Base-by-base conservation (phyloP, 1,284 basidiomycete genomes). In the Trametes sp. region DNA sequence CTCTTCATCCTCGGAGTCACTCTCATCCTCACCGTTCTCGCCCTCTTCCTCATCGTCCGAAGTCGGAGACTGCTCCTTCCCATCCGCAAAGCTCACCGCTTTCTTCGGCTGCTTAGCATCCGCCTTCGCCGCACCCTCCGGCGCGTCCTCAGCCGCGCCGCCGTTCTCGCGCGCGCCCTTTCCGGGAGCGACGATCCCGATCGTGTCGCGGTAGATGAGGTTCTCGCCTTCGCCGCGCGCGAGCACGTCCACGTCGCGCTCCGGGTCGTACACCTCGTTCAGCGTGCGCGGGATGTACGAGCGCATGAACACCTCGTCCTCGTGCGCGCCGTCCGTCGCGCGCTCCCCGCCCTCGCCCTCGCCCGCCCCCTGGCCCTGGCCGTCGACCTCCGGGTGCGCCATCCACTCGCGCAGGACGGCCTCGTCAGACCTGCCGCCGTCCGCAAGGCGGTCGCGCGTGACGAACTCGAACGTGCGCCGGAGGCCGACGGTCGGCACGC, bases 271-370 rank as follows among this genome's bases (percentile, higher is more conserved):
- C 4, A 98, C 91, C 71, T 98, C 94, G 66, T 94, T 94, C 33
- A 98, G 80, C 14, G 88, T 90, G 26, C 96, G 89, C n/a, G 96
- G 96, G 66, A 98, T 98, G 77, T 94, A 98, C 0, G 94, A 93
- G 29, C 84, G 83, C 76, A 94, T 78, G 81, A 98, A 98, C 19
- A 98, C 88, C 10, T 87, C 85, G 73, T 98, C 95, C 73, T 97
- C 95, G 61, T 90, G 87, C 14, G 73, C 74, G 4, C 69, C 61
- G 33, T 28, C n/a, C n/a, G n/a, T n/a, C n/a, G n/a, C n/a, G n/a
- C n/a, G n/a, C n/a, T n/a, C n/a, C n/a, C n/a, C 24, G 75, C 76
- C n/a, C 72, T 70, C 28, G 46, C 65, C 33, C 23, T 70, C 54
- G 68, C 58, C 53, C 67, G 69, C 55, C 70, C 61, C 38, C 13